Evolutionary conservation across 1,139 yeast genomes (phyloP), one percentile per base, ranked within the genome.

Genomic region (Yamadazyma friedrichii): DNA sequence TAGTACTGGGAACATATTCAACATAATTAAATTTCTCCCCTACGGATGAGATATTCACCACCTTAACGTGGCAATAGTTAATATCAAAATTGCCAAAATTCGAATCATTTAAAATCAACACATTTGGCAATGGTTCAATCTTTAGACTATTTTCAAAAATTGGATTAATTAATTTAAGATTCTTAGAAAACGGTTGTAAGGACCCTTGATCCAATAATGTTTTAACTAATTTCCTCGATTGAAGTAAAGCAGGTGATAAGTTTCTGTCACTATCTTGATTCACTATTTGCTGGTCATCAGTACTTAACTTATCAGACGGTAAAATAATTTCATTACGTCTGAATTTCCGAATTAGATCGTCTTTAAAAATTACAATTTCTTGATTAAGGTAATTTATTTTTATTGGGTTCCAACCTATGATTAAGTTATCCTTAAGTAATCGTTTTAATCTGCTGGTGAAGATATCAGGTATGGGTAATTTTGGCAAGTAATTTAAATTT

Each of bases 141-240:
- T 85, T 73, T 42, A 93, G 68, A 1, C 80, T 67, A 49, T 82
- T 81, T 55, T 88, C 95, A 52, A 76, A 77, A 44, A 81, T 83
- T 66, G 95, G 79, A 30, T 79, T 67, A 1, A 88, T 69, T 1
- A 94, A 84, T 45, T 88, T 76, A 25, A 78, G 65, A 31, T 71
- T 64, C 24, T 70, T 62, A 4, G 80, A 67, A 56, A 89, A 88
- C 13, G 98, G 98, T 35, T 94, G 85, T 39, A 93, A 59, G 55
- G 81, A 85, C 1, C 95, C 95, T 61, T 93, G 98, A 55, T 88
- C 96, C 10, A 93, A 63, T 2, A 93, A 48, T 0, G 96, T 88
- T 51, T 86, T 84, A 15, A 85, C 88, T 6, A 88, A 62, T 52
- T 82, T 84, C 47, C 95, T 72, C 0, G 95, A 84, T 58, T 86